phyloP scores from a whole-genome alignment of 768 basidiomycete genomes.

The Glaciozyma antarctica region DNA sequence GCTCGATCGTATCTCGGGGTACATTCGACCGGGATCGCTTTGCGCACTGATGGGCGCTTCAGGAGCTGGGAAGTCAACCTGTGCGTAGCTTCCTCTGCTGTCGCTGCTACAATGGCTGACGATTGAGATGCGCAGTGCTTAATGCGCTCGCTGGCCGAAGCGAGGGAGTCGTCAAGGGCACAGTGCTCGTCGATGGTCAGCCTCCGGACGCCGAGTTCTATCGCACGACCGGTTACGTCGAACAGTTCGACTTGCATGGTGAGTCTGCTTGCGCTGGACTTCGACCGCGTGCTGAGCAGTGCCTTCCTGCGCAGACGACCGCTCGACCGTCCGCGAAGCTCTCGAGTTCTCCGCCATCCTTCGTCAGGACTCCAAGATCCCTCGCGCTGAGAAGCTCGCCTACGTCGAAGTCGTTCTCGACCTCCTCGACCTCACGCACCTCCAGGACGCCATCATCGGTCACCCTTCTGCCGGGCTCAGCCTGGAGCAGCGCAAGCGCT shows the following conservation, averaged over 20 bases:
- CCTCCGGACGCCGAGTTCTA: slow-evolving; percentile 42
- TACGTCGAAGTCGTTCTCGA: slow-evolving; percentile 44
- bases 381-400: slow-evolving; percentile 40
- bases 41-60: slow-evolving; percentile 46
- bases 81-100: slow-evolving; percentile 18
- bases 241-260: slow-evolving; percentile 42
- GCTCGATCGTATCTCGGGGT: slow-evolving; percentile 33
- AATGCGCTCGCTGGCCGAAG: slow-evolving; percentile 37
- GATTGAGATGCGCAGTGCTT: slow-evolving; percentile 23
- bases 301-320: slow-evolving; percentile 10
- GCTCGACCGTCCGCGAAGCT: slow-evolving; percentile 43
- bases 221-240: slow-evolving; percentile 40
- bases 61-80: slow-evolving; percentile 42
- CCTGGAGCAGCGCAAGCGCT: slow-evolving; percentile 45
- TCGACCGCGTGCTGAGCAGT: slow-evolving; percentile 28
- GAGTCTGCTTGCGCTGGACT: slow-evolving; percentile 11
- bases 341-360: slow-evolving; percentile 43
- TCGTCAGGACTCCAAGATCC: slow-evolving; percentile 40
- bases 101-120: not conserved
- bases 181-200: slow-evolving; percentile 42
- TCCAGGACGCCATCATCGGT: slow-evolving; percentile 45
- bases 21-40: slow-evolving; percentile 34
- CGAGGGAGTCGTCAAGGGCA: slow-evolving; percentile 44
- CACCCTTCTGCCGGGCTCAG: slow-evolving; percentile 41
- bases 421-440: slow-evolving; percentile 42